Base-by-base conservation (phyloP, 2,329 filamentous ascomycete genomes). In the Pseudogymnoascus sp. region DNA sequence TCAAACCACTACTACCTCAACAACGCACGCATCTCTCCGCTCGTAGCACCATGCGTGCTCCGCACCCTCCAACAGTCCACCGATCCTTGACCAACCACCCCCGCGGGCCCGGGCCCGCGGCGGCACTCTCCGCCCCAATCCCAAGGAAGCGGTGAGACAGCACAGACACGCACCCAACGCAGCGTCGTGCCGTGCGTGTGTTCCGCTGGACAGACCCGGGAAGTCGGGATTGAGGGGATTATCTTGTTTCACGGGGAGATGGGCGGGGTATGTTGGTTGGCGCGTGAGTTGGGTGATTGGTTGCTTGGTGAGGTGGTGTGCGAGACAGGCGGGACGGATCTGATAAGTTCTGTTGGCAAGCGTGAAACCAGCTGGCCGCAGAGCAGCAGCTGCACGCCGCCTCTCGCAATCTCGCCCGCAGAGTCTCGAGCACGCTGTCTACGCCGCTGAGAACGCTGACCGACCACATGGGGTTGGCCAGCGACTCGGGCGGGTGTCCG, bases 101-200 rank as follows among this genome's bases (percentile, higher is more conserved):
- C 45, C 23, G 23, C 23, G 45, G 45, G 45, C 14, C 45, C 45
- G 45, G 45, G 28, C 28, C 28, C 28, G 28, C 28, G 16, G n/a
- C 45, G 45, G 45, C 23, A 51, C 45, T 51, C 45, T 51, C 45
- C 45, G 45, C 45, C 45, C 45, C 45, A 51, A 51, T 51, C 45
- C 45, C 45, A 54, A 54, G 45, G 45, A 54, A 11, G 45, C 45
- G 45, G 45, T 54, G 45, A 54, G 45, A 54, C 45, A 54, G 45
- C 45, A 31, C 45, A 28, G 45, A 51, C 45, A 54, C 14, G 14
- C 23, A n/a, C 23, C 23, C 23, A 54, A 8, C 19, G 19, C 45
- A 16, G 23, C 14, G 7, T 54, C 45, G 6, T 16, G 8, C 14
- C 23, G 23, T 54, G 23, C 45, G 23, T 54, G 45, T 51, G 45